Conservation (phyloP, 2,329 filamentous ascomycete species). For the Tolypocladium ophioglossoides region DNA sequence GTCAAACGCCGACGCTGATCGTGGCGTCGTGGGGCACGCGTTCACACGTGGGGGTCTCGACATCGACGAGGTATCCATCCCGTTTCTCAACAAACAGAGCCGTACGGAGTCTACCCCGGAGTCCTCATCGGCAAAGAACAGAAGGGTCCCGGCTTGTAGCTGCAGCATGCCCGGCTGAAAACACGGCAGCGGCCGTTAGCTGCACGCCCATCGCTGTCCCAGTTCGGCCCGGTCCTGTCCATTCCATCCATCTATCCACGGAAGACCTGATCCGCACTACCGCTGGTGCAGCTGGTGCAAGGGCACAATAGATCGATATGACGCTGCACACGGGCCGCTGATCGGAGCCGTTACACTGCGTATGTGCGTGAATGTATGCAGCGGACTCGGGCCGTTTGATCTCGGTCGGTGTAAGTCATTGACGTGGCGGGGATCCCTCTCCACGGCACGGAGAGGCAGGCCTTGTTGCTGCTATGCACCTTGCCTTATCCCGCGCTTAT, state of each 20-base stretch:
- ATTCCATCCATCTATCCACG: not conserved
- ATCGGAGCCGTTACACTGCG: not conserved
- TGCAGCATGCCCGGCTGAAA: not conserved
- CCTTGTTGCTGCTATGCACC: not conserved
- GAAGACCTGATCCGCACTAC: not conserved
- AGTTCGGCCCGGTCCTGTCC: not conserved
- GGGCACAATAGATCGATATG: not conserved
- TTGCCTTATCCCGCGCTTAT: not conserved
- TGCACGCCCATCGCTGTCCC: not conserved
- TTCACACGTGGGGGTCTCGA: not conserved
- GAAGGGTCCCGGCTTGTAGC: not conserved
- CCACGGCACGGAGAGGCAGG: not conserved
- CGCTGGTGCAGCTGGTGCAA: not conserved
- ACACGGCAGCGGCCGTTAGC: not conserved
- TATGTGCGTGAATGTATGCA: not conserved
- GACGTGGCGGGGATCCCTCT: not conserved
- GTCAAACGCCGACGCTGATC: slow-evolving; percentile 1
- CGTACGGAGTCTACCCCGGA: no score
- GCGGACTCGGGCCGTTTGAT: not conserved
- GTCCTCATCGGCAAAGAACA: no score
- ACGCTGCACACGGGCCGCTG: not conserved
- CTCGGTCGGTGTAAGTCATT: not conserved
- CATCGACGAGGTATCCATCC: not conserved
- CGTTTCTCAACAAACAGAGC: not conserved
- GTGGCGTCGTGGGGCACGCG: not conserved